A percentile compares a stretch with the other conserved stretches of the same genome.
These are phyloP conservation scores for Phytophthora pisi DNA, from an alignment of 352 stramenopile genomes.

Conservation along the genomic window DNA sequence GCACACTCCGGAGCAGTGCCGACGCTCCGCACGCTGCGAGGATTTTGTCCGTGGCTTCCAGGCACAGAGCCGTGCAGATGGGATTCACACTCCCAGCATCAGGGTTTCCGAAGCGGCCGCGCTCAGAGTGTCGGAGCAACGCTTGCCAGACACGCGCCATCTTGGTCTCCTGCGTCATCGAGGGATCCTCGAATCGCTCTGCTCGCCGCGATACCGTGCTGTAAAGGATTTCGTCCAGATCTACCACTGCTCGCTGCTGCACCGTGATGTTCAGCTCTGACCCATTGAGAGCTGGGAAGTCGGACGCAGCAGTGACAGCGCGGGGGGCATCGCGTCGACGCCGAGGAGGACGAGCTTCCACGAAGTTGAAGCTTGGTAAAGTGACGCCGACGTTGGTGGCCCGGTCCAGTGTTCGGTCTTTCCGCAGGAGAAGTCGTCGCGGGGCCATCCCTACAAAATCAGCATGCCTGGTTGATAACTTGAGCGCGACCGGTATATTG, in stretches of 20 bases:
- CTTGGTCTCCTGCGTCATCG: conserved; percentile 50
- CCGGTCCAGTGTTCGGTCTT: conserved; percentile 22
- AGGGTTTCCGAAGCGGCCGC: conserved; percentile 45
- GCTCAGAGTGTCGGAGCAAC: conserved; percentile 65
- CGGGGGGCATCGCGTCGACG: conserved; percentile 16
- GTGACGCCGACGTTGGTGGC: conserved; percentile 38
- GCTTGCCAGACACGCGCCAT: conserved; percentile 59
- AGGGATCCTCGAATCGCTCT: conserved; percentile 27
- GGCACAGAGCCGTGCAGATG: conserved; percentile 62
- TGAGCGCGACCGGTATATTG: background rate
- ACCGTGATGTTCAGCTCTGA: background rate
- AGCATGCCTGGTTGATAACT: background rate
- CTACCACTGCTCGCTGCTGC: conserved; percentile 3
- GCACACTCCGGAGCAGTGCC: conserved; percentile 45
- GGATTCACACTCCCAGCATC: conserved; percentile 44
- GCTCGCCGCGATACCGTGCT: conserved; percentile 17
- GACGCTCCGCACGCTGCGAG: conserved; percentile 42
- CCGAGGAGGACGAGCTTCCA: conserved; percentile 40
- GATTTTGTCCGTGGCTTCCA: conserved; percentile 55
- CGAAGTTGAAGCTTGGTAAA: conserved; percentile 72
- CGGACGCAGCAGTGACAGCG: background rate
- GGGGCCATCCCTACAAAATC: conserved; percentile 15
- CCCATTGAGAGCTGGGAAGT: conserved; percentile 23
- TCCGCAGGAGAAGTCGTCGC: conserved; percentile 17
- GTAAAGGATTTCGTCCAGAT: conserved; percentile 36